Evolutionary conservation across 2,329 filamentous ascomycete genomes (phyloP), one percentile per base, ranked within the genome.

Genomic region (Colletotrichum sp.): DNA sequence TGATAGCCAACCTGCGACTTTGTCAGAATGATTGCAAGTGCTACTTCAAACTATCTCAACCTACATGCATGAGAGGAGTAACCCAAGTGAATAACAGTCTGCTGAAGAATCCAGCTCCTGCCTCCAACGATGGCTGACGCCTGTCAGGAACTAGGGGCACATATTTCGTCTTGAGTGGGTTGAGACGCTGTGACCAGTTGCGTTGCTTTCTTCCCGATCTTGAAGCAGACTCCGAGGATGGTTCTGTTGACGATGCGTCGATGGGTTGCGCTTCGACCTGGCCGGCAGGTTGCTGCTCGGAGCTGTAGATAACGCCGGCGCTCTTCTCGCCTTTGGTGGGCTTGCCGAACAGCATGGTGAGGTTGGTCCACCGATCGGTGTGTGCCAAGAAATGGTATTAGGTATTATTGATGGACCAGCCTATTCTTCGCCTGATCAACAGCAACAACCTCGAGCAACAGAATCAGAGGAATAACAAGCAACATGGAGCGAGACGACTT

Each of bases 1-100:
- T 95, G 93, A 84, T 98, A 98, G 52, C 96, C 96, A 55, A 92
- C 91, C 92, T 95, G 79, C 34, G 68, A 22, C 2, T 0, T 12
- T 61, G 28, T 61, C 16, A 60, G 27, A 25, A 34, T 22, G 6
- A n/a, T 63, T 16, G 15, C 34, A 8, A 16, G 13, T 16, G 13
- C 1, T 4, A 36, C 13, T 16, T 16, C 34, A 36, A 16, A 36
- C 34, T 15, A 36, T 36, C 4, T 57, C 52, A 28, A 57, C 52
- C 25, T 57, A 57, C 52, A 9, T 57, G 52, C 52, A 57, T 57
- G 7, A 57, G 52, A 57, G 52, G 52, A 28, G 52, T 57, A 2
- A 57, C 52, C 52, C 52, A 57, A 28, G 52, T 57, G n/a, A 57
- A 57, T 2, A 57, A 28, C 22, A 57, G 25, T 57, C 52, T 57